These are phyloP conservation scores for Boletellus deceptivus DNA, from an alignment of 1,284 basidiomycete species.

Conservation along the genomic window DNA sequence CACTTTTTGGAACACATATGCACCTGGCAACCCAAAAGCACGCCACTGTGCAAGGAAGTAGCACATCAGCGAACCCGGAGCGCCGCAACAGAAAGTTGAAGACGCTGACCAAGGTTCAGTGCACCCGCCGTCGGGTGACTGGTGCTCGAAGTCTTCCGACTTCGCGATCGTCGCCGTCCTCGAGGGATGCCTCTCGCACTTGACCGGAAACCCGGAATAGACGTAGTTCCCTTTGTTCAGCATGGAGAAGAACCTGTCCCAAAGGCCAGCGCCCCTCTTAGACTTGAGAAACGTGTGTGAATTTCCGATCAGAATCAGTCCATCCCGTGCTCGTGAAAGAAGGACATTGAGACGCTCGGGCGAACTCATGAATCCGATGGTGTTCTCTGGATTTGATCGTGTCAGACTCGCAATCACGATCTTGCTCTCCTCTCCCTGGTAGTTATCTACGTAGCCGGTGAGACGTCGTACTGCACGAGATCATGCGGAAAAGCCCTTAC, in stretches of 20 bases:
- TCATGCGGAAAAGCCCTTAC: constrained; percentile 32
- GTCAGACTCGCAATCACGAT: constrained; percentile 62
- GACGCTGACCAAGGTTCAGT: constrained; percentile 48
- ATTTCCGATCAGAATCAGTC: constrained; percentile 63
- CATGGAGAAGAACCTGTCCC: constrained; percentile 47
- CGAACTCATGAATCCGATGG: constrained; percentile 67
- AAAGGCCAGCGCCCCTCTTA: constrained; percentile 49
- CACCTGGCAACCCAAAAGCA: constrained; percentile 44
- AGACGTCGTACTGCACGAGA: too few relatives aligned
- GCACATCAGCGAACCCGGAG: neutral
- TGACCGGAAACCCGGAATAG: constrained; percentile 57
- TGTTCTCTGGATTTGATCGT: constrained; percentile 50
- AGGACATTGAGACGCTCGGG: constrained; percentile 68
- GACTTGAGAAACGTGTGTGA: constrained; percentile 53
- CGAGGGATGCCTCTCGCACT: constrained; percentile 53
- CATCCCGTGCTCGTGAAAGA: constrained; percentile 61
- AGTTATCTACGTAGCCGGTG: constrained; percentile 45
- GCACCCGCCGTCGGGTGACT: constrained; percentile 63
- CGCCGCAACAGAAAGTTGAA: neutral
- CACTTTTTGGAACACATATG: constrained; percentile 56
- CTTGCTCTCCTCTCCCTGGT: constrained; percentile 68
- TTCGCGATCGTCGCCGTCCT: constrained; percentile 36
- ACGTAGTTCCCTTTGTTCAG: constrained; percentile 43
- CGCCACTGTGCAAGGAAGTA: constrained; percentile 34
- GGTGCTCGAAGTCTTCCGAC: constrained; percentile 48